A percentile compares a stretch with the other conserved stretches of the same genome.
Evolutionary conservation across 495 filamentous ascomycete genomes (phyloP).

Genomic region (Amorphotheca resinae): DNA sequence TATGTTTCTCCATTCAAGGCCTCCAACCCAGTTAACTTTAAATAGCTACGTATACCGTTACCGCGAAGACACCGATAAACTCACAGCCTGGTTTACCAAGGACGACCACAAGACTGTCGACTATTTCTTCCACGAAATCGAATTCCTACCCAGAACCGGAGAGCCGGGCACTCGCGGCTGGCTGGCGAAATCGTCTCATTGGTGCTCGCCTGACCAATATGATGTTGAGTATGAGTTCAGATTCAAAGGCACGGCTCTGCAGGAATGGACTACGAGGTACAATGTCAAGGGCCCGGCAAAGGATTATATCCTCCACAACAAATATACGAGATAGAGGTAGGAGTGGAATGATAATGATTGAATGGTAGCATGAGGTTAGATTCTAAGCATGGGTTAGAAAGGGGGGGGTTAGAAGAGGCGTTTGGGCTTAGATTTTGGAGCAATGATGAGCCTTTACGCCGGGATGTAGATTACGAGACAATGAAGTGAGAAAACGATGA

Average conservation of each 20-base stretch:
- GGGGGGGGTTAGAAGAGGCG: no score
- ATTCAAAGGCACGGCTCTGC: constrained; percentile 41
- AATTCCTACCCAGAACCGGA: constrained; percentile 11
- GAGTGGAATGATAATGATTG: not conserved
- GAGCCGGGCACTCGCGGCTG: constrained; percentile 21
- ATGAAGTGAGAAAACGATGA: no score
- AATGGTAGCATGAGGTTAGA: not conserved
- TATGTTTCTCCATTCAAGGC: constrained; percentile 24
- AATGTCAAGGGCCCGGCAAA: constrained; percentile 54
- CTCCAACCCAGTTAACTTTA: constrained; percentile 14
- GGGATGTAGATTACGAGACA: no score
- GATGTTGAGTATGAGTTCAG: constrained; percentile 46
- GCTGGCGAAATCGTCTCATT: constrained; percentile 45
- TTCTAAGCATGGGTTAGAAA: no score
- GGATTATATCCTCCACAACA: constrained; percentile 46
- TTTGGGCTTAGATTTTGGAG: no score
- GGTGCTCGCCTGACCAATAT: constrained; percentile 50
- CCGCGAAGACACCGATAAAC: constrained; percentile 34
- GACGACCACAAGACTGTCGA: constrained; percentile 43
- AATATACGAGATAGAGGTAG: constrained; percentile 27
- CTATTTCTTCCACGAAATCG: constrained; percentile 52
- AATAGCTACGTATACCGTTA: constrained; percentile 45
- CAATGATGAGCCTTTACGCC: no score
- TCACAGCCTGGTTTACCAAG: constrained; percentile 59
- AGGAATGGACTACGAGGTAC: constrained; percentile 44